Conservation (phyloP, 169 alveolate genomes). For the Eimeria necatrix region DNA sequence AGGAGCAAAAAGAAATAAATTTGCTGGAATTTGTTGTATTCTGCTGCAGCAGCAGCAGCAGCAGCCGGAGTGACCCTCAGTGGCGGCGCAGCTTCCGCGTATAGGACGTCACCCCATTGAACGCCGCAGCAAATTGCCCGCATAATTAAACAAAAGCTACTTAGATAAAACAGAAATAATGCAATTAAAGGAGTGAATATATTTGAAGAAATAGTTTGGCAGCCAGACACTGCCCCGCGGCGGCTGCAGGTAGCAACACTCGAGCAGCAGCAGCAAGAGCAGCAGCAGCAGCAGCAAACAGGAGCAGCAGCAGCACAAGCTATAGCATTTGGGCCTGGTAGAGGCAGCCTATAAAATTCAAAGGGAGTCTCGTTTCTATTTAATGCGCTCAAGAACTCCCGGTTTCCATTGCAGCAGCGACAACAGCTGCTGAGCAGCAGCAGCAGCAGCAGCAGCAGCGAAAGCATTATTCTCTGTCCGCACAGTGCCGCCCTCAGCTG, state of each 20-base stretch:
- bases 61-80: too few relatives aligned
- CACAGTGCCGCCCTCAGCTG: too few relatives aligned
- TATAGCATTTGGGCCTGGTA: neutral
- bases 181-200: too few relatives aligned
- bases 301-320: neutral
- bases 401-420: neutral
- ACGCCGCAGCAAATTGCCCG: too few relatives aligned
- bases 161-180: too few relatives aligned
- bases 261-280: conserved; percentile 14
- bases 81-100: too few relatives aligned
- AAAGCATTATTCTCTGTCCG: too few relatives aligned
- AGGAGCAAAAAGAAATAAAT: too few relatives aligned
- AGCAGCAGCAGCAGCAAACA: conserved; percentile 30
- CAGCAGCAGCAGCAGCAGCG: conserved; percentile 25
- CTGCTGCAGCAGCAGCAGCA: too few relatives aligned
- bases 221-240: neutral
- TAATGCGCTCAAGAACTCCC: neutral
- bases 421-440: neutral
- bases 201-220: neutral
- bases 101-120: too few relatives aligned
- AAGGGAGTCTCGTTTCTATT: neutral
- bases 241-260: neutral
- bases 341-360: neutral
- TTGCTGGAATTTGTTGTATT: too few relatives aligned
- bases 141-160: too few relatives aligned